phyloP scores from a whole-genome alignment of 1,284 basidiomycete species.

The Melampsora americana region DNA sequence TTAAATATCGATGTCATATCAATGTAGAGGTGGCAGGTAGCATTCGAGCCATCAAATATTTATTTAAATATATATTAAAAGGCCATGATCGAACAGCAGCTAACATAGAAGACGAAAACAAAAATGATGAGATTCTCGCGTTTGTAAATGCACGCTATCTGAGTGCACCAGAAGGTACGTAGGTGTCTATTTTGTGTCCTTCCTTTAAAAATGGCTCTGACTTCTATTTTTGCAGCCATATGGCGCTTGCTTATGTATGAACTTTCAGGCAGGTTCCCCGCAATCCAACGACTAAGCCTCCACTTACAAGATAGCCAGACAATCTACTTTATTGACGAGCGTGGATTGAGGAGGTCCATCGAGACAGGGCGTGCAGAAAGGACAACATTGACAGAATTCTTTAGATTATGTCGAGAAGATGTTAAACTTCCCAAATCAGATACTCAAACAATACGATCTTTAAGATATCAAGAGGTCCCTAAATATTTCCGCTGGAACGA shows the following conservation, averaged over 20 bases:
- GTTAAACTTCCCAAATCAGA: background rate
- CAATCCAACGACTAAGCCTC: background rate
- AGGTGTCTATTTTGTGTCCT: background rate
- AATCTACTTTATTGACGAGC: background rate
- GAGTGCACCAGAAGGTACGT: background rate
- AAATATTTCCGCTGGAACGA: background rate
- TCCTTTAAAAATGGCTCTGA: background rate
- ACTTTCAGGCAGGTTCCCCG: background rate
- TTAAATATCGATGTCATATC: conserved; percentile 14
- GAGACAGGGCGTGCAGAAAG: background rate
- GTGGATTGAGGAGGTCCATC: background rate
- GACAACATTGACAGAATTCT: background rate
- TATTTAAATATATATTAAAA: conserved; percentile 28
- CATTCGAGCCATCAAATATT: background rate
- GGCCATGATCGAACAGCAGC: background rate
- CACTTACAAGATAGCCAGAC: conserved; percentile 7
- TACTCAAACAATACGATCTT: too few relatives aligned
- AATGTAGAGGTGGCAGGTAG: conserved; percentile 19
- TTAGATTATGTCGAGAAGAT: background rate
- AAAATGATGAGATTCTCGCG: conserved; percentile 6
- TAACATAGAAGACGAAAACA: background rate
- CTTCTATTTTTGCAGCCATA: background rate
- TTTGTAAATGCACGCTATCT: conserved; percentile 3
- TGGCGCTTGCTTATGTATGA: background rate
- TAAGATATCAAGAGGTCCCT: background rate